Evolutionary conservation across 768 basidiomycete genomes (phyloP).

Genomic region (Amanita fuliginea): DNA sequence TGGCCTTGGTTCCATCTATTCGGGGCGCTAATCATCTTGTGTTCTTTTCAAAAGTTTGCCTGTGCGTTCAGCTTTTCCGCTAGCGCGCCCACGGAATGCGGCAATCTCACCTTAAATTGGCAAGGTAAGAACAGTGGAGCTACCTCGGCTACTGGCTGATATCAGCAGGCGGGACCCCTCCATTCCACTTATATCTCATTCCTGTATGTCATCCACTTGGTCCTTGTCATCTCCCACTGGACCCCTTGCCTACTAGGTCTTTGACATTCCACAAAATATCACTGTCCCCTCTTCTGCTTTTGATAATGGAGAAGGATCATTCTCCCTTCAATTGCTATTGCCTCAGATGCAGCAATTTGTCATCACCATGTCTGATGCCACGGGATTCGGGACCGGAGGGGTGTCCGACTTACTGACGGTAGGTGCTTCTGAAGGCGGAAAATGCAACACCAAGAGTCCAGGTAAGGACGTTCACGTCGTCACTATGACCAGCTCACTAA

Average conservation of each 20-base stretch:
- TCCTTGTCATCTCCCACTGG: slow-evolving; percentile 4
- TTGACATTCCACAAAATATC: slow-evolving; percentile 39
- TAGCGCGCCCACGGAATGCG: slow-evolving; percentile 45
- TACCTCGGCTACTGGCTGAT: slow-evolving; percentile 1
- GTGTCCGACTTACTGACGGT: slow-evolving; percentile 37
- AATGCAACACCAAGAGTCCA: slow-evolving; percentile 40
- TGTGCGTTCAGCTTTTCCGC: slow-evolving; percentile 36
- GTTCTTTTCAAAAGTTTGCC: slow-evolving; percentile 13
- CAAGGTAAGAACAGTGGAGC: slow-evolving; percentile 29
- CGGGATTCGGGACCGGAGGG: slow-evolving; percentile 61
- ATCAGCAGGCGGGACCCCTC: slow-evolving; percentile 44
- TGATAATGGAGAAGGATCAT: slow-evolving; percentile 43
- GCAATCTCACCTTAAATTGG: slow-evolving; percentile 50
- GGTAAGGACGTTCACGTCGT: slow-evolving; percentile 17
- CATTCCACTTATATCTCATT: slow-evolving; percentile 37
- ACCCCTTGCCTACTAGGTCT: slow-evolving; percentile 26
- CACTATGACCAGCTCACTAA: background rate
- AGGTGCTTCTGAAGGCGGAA: slow-evolving; percentile 31
- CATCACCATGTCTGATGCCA: slow-evolving; percentile 61
- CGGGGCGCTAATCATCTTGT: slow-evolving; percentile 13
- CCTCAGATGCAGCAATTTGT: slow-evolving; percentile 29
- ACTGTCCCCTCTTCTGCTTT: slow-evolving; percentile 46
- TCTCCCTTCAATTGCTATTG: slow-evolving; percentile 34
- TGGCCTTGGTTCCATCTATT: slow-evolving; percentile 6
- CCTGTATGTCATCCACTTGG: slow-evolving; percentile 31